Conservation (phyloP, 441 rosid genomes). For the Populus hybrid region DNA sequence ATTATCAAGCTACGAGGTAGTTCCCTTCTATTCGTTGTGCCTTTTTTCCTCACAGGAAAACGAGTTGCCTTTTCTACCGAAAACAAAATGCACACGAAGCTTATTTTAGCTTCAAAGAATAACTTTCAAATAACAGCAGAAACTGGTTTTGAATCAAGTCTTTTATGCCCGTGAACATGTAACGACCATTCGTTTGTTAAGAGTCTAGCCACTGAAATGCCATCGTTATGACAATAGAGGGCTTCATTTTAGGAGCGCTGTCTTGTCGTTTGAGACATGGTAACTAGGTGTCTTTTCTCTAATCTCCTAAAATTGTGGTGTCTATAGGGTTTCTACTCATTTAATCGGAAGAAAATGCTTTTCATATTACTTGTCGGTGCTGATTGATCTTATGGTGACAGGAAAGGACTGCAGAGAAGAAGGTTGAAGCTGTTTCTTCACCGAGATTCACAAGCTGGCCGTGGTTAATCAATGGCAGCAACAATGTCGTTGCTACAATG, state of each 20-base stretch:
- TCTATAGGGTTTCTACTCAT: not conserved
- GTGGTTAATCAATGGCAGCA: conserved; percentile 30
- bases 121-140: not conserved
- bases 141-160: not conserved
- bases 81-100: not conserved
- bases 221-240: not conserved
- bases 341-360: not conserved
- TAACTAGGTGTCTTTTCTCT: not conserved
- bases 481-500: not conserved
- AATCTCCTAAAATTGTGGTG: not conserved
- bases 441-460: conserved; percentile 56
- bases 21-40: not conserved
- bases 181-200: not conserved
- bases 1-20: conserved; percentile 37
- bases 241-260: not conserved
- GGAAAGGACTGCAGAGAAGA: conserved; percentile 36
- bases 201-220: not conserved
- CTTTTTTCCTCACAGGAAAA: conserved; percentile 3
- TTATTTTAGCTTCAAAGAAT: not conserved
- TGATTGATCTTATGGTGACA: conserved; percentile 39
- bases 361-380: not conserved
- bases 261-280: not conserved
- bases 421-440: conserved; percentile 57
- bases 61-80: not conserved
- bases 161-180: too few relatives aligned